Percentiles rank a stretch among this genome's conserved stretches.
Evolutionary conservation across 2,329 filamentous ascomycete genomes (phyloP).

Genomic region (Colletotrichum sp.): DNA sequence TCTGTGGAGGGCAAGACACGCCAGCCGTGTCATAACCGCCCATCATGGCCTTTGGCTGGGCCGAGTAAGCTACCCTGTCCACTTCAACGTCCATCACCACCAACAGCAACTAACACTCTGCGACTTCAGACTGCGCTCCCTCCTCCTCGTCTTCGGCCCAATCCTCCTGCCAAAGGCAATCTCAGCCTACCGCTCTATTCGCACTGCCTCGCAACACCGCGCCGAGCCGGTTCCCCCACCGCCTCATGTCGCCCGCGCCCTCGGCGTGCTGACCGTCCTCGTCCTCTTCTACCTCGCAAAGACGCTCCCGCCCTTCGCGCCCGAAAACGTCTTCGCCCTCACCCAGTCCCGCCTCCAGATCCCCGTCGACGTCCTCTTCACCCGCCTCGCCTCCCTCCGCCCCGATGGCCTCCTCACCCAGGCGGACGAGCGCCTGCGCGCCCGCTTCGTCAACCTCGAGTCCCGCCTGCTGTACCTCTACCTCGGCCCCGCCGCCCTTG

Average conservation of each 20-base stretch:
- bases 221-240: conserved; percentile 60
- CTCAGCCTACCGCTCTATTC: conserved; percentile 65
- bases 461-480: conserved; percentile 82
- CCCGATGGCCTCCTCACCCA: conserved; percentile 52
- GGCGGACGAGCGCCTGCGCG: conserved; percentile 68
- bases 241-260: conserved; percentile 60
- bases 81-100: not conserved
- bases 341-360: conserved; percentile 86
- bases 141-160: conserved; percentile 71
- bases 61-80: conserved; percentile 14
- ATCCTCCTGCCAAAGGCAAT: conserved; percentile 72
- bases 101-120: not conserved
- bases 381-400: conserved; percentile 68
- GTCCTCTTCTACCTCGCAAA: conserved; percentile 54
- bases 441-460: conserved; percentile 72
- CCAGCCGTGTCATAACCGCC: not conserved
- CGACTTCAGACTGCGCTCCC: conserved; percentile 53
- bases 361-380: conserved; percentile 84
- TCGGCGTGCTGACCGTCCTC: conserved; percentile 63
- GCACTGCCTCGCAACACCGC: conserved; percentile 46
- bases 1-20: not conserved
- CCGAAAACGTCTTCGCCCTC: conserved; percentile 80
- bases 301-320: conserved; percentile 70
- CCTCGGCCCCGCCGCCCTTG: conserved; percentile 77
- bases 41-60: conserved; percentile 27